phyloP scores from a whole-genome alignment of 2,329 filamentous ascomycete species.

The Dryadomyces quercus-mongolicae region DNA sequence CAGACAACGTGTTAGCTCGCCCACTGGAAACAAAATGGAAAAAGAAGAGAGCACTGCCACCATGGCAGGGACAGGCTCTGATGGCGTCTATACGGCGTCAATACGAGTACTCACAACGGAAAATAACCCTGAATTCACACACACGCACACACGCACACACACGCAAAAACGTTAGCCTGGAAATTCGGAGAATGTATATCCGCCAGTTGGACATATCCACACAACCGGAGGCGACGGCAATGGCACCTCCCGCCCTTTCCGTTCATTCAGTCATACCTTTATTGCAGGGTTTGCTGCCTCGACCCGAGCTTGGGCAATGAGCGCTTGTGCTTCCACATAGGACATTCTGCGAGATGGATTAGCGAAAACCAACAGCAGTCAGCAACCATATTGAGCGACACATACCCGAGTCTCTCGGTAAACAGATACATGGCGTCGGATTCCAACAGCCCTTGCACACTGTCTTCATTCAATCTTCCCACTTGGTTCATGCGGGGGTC shows the following conservation, averaged over 20 bases:
- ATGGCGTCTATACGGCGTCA: neutral
- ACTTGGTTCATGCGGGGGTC: slow-evolving; percentile 40
- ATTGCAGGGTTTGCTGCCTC: slow-evolving; percentile 41
- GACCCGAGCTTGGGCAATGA: slow-evolving; percentile 41
- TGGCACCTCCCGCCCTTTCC: too few species aligned
- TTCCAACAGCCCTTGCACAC: slow-evolving; percentile 39
- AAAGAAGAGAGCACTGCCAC: too few species aligned
- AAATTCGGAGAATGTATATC: neutral
- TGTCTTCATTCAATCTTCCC: slow-evolving; percentile 39
- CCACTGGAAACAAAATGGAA: too few species aligned
- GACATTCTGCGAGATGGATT: slow-evolving; percentile 33
- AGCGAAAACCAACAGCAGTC: too few species aligned
- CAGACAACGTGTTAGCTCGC: neutral
- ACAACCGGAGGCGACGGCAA: neutral
- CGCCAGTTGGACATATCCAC: too few species aligned
- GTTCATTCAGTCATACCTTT: slow-evolving; percentile 31
- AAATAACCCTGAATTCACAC: slow-evolving; percentile 40
- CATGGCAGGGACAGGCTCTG: neutral
- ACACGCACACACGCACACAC: neutral
- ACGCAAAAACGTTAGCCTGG: neutral
- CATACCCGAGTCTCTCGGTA: slow-evolving; percentile 33
- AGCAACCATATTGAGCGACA: too few species aligned
- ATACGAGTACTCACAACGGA: slow-evolving; percentile 31
- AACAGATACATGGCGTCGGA: slow-evolving; percentile 47
- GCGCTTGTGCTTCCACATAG: slow-evolving; percentile 41